Evolutionary conservation across 345 rosid species (phyloP).

Genomic region (Nasturtium officinale): DNA sequence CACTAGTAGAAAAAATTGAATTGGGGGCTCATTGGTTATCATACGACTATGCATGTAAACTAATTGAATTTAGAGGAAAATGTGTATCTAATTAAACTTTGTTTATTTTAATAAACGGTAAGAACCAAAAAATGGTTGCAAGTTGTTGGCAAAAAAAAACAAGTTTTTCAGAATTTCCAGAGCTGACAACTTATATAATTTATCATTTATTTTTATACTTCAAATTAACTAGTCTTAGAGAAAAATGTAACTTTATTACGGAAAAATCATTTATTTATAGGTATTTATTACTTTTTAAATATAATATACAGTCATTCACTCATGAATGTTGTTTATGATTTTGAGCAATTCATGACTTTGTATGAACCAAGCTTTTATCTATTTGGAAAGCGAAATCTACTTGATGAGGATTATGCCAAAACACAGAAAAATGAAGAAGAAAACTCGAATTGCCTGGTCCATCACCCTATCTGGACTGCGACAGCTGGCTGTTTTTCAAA

Average conservation of each 20-base stretch:
- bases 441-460: background rate
- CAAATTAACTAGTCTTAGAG: too few relatives aligned
- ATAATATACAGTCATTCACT: background rate
- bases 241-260: background rate
- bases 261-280: too few relatives aligned
- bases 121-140: background rate
- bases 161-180: slow-evolving; percentile 10
- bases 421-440: background rate
- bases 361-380: slow-evolving; percentile 8
- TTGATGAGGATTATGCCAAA: background rate
- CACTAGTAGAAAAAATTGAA: background rate
- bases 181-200: background rate
- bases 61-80: background rate
- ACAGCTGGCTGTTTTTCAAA: too few relatives aligned
- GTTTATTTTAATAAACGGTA: background rate
- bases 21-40: slow-evolving; percentile 2
- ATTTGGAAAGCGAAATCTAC: background rate
- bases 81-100: background rate
- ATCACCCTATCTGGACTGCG: too few relatives aligned
- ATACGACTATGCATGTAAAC: background rate
- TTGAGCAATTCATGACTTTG: slow-evolving; percentile 6
- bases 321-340: slow-evolving; percentile 1
- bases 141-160: background rate
- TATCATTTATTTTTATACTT: too few relatives aligned
- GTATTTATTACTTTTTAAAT: background rate